Evolutionary conservation across 192 early-diverging fungal species (phyloP), one percentile per base, ranked within the genome.

Genomic region (Entophlyctis helioformis): DNA sequence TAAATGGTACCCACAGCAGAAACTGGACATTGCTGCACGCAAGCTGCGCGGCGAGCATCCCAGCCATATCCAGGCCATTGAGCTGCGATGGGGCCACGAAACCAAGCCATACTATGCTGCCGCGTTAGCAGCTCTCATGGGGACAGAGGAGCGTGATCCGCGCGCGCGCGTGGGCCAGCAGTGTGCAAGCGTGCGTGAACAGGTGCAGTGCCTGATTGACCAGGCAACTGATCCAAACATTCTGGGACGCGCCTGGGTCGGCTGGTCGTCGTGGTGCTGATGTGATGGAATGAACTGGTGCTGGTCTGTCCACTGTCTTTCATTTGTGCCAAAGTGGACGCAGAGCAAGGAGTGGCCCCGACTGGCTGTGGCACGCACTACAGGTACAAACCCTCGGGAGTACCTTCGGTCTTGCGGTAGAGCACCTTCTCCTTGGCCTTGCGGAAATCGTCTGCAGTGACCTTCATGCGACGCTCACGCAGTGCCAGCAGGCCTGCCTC

Each of bases 391-490:
- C 96, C 96, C 63, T 99, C 96, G 24, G 96, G 96, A 18, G 93
- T 97, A 42, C 94, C 92, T 69, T 99, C 96, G 42, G 77, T 92
- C 85, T 99, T 99, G 50, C 85, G 72, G 63, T 97, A 97, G 51
- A 99, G 61, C 7, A 97, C 94, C 81, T 97, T 99, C 60, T 99
- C 96, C 58, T 91, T 89, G 10, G 94, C 96, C 67, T 97, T 97
- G 53, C 78, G 80, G 45, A 99, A 80, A 66, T 99, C 96, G 51
- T 99, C 93, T 21, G 83, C 91, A 44, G 89, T 78, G 16, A 99
- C 96, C 64, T 85, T 93, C 96, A 99, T 99, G 43, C 96, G 76
- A 52, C 96, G 82, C 68, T 99, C 96, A 36, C 96, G 82, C 43
- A 99, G 66, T 19, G 96, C 96, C 48, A 99, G 63, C 54, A 99